A percentile compares a stretch with the other conserved stretches of the same genome.
Evolutionary conservation across 805 yeast species (phyloP).

Genomic region (Candida tammaniensis): DNA sequence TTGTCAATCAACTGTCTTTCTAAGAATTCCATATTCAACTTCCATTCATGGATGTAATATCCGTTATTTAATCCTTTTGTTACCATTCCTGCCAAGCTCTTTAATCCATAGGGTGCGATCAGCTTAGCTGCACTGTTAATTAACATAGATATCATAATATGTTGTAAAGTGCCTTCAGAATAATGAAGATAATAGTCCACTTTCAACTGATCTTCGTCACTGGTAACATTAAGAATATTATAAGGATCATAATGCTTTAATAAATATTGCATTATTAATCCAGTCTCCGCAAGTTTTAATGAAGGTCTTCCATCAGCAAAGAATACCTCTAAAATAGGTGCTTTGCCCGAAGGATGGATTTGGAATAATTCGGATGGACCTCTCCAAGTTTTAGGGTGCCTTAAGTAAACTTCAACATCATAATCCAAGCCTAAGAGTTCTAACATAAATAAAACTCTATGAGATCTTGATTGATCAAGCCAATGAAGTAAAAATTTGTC

Average conservation of each 20-base stretch:
- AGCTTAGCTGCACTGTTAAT: constrained; percentile 40
- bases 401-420: constrained; percentile 49
- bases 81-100: constrained; percentile 41
- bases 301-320: constrained; percentile 35
- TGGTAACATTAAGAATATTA: constrained; percentile 22
- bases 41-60: constrained; percentile 49
- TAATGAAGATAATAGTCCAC: constrained; percentile 56
- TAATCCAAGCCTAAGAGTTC: constrained; percentile 58
- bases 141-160: constrained; percentile 37
- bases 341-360: constrained; percentile 61
- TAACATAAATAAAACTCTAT: constrained; percentile 61
- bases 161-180: constrained; percentile 62
- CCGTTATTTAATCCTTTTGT: constrained; percentile 45
- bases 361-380: constrained; percentile 46
- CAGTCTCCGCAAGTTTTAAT: constrained; percentile 35
- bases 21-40: constrained; percentile 27
- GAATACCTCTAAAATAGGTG: constrained; percentile 53
- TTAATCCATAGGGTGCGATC: constrained; percentile 47
- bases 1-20: constrained; percentile 21
- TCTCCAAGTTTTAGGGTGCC: constrained; percentile 45
- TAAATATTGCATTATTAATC: constrained; percentile 38
- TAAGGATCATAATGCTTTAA: constrained; percentile 32
- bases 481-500: constrained; percentile 21
- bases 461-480: constrained; percentile 57
- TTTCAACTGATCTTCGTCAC: constrained; percentile 37